Conservation (phyloP, 306 rosid species). For the Medicago lupulina region DNA sequence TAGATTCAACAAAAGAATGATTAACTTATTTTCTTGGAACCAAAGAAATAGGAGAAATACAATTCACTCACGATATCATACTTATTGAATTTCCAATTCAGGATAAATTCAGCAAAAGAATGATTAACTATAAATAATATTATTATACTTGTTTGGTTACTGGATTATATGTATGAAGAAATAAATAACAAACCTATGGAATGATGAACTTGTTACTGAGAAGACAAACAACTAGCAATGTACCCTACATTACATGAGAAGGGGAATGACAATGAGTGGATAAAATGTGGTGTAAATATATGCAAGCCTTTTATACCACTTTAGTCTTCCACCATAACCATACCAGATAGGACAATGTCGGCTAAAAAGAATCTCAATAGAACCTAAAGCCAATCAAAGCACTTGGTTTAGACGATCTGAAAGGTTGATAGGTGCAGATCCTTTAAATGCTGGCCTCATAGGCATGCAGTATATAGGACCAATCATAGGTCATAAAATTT, state of each 20-base stretch:
- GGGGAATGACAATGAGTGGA: conserved; percentile 90
- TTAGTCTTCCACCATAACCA: conserved; percentile 90
- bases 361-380: conserved; percentile 91
- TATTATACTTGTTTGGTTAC: too few relatives aligned
- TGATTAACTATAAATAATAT: too few relatives aligned
- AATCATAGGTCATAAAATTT: too few relatives aligned
- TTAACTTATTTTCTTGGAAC: too few relatives aligned
- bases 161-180: too few relatives aligned
- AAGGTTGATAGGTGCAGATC: too few relatives aligned
- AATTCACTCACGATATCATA: too few relatives aligned
- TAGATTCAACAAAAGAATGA: too few relatives aligned
- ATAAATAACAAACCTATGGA: conserved; percentile 79
- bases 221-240: conserved; percentile 93
- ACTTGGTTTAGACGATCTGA: conserved; percentile 98
- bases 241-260: conserved; percentile 88
- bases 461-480: conserved; percentile 91
- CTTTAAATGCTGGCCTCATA: too few relatives aligned
- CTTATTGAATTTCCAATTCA: too few relatives aligned
- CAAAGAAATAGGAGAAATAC: too few relatives aligned
- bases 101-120: too few relatives aligned
- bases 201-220: conserved; percentile 96
- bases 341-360: conserved; percentile 99
- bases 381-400: conserved; percentile 97
- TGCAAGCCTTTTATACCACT: conserved; percentile 93
- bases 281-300: conserved; percentile 96